Conservation (phyloP, 768 basidiomycete genomes). For the Leccinum boreale region DNA sequence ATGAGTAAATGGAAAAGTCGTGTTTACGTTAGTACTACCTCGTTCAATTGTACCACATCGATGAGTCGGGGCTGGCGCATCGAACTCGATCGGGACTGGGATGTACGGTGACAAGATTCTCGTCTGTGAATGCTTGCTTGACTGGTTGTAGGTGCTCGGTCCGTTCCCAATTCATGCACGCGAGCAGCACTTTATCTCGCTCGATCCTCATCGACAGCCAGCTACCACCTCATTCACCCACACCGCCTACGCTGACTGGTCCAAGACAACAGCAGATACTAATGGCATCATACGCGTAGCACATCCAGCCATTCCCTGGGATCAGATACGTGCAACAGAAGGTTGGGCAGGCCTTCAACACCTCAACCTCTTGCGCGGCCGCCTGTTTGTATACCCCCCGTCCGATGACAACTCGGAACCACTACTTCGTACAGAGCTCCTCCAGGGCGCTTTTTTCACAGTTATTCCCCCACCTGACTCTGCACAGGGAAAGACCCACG, state of each 20-base stretch:
- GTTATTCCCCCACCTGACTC: conserved; percentile 46
- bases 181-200: conserved; percentile 77
- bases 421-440: conserved; percentile 54
- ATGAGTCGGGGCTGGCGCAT: conserved; percentile 21
- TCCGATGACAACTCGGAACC: conserved; percentile 30
- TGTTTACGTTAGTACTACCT: not conserved
- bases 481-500: conserved; percentile 23
- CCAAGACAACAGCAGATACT: conserved; percentile 36
- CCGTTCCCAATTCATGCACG: conserved; percentile 83
- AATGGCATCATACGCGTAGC: conserved; percentile 56
- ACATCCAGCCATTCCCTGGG: conserved; percentile 65
- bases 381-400: conserved; percentile 56
- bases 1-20: conserved; percentile 30
- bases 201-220: conserved; percentile 35
- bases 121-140: not conserved
- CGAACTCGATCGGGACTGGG: conserved; percentile 27
- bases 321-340: conserved; percentile 65
- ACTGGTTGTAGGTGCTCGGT: conserved; percentile 58
- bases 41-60: not conserved
- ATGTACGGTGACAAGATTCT: conserved; percentile 12
- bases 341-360: conserved; percentile 90
- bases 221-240: conserved; percentile 51
- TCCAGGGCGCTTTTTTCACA: conserved; percentile 75
- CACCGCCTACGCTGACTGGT: conserved; percentile 54
- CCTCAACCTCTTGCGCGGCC: conserved; percentile 65